phyloP scores from a whole-genome alignment of 179 eudicot species.

The Drosera spatulata region DNA sequence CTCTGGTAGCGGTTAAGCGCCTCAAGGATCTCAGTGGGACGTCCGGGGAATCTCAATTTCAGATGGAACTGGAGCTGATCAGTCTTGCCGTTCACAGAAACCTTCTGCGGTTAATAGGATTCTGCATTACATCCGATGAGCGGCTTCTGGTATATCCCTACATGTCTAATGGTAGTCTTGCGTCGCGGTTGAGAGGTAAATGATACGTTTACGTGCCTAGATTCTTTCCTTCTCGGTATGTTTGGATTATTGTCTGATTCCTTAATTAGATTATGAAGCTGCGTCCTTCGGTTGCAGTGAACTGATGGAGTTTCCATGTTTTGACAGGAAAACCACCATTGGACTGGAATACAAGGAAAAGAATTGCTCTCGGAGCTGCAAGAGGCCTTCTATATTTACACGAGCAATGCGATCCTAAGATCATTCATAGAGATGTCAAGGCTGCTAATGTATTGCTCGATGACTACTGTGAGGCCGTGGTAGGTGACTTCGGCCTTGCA shows the following conservation, averaged over 20 bases:
- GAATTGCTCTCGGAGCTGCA: conserved; percentile 81
- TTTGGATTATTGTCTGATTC: neutral
- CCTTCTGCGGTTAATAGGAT: conserved; percentile 68
- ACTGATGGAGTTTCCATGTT: neutral
- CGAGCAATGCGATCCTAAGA: conserved; percentile 94
- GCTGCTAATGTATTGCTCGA: conserved; percentile 82
- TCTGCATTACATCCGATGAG: conserved; percentile 62
- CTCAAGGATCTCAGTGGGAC: conserved; percentile 65
- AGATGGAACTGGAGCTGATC: conserved; percentile 77
- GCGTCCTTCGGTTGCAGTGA: too few relatives aligned
- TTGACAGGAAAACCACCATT: conserved; percentile 62
- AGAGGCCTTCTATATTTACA: conserved; percentile 83
- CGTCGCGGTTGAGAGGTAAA: conserved; percentile 80
- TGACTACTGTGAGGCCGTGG: conserved; percentile 71
- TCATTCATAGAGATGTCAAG: conserved; percentile 88
- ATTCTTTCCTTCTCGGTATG: neutral
- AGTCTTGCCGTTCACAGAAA: conserved; percentile 88
- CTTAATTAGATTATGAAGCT: too few relatives aligned
- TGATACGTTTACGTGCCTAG: conserved; percentile 6
- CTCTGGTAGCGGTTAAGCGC: conserved; percentile 76
- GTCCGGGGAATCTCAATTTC: conserved; percentile 76
- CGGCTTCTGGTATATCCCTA: conserved; percentile 84
- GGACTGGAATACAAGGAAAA: conserved; percentile 86
- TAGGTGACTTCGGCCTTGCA: conserved; percentile 94
- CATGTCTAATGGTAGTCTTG: conserved; percentile 94